phyloP scores from a whole-genome alignment of 192 early-diverging fungal genomes.

The Diversispora eburnea region DNA sequence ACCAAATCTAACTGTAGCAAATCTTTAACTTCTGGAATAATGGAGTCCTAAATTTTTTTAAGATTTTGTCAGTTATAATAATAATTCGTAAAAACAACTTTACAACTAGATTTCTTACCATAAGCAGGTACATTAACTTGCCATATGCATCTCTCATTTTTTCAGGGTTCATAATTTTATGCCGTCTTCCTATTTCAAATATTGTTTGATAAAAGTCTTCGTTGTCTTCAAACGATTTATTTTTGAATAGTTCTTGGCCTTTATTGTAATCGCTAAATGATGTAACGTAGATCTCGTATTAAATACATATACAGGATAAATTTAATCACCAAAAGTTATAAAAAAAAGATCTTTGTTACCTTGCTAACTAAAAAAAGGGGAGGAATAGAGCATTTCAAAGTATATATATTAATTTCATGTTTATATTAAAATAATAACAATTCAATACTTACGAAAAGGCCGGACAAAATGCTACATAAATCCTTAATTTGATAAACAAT shows the following conservation, averaged over 20 bases:
- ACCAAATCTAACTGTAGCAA: conserved; percentile 80
- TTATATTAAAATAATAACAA: background rate
- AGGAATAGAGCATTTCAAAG: background rate
- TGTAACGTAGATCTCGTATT: background rate
- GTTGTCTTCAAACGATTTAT: conserved; percentile 65
- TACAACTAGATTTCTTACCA: conserved; percentile 32
- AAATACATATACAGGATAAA: background rate
- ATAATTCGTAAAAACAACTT: background rate
- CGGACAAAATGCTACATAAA: conserved; percentile 91
- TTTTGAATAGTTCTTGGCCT: conserved; percentile 75
- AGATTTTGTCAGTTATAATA: background rate
- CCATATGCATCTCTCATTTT: conserved; percentile 96
- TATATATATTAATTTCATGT: background rate
- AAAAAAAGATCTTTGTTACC: background rate
- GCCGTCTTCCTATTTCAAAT: conserved; percentile 67
- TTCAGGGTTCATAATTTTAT: conserved; percentile 94
- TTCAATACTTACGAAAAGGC: conserved; percentile 61
- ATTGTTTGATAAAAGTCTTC: conserved; percentile 75
- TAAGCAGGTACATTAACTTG: conserved; percentile 91
- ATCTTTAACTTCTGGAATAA: conserved; percentile 66
- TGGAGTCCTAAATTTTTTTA: conserved; percentile 54
- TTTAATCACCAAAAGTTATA: background rate
- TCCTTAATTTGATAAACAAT: conserved; percentile 95
- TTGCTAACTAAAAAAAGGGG: conserved; percentile 28
- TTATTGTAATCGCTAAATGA: conserved; percentile 66